Percentiles rank a stretch among this genome's conserved stretches.
Evolutionary conservation across 371 early-diverging fungal species (phyloP).

Genomic region (Mucor velutinosus): DNA sequence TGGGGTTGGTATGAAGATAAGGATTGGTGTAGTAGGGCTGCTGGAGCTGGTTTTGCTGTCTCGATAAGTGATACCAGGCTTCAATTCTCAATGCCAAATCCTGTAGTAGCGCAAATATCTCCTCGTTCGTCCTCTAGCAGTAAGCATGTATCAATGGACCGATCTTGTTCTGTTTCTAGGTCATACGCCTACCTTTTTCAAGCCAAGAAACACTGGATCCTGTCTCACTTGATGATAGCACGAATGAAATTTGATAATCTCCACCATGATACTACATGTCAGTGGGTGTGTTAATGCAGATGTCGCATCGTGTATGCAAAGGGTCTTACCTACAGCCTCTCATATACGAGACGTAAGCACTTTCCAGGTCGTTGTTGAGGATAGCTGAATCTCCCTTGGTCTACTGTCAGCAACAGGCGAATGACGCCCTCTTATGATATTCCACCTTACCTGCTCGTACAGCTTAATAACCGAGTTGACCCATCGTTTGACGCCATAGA

Average conservation of each 20-base stretch:
- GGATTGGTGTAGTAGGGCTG: neutral
- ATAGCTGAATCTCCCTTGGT: constrained; percentile 29
- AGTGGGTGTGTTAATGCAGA: no score
- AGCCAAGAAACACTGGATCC: constrained; percentile 16
- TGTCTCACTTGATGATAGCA: constrained; percentile 10
- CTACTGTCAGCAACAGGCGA: neutral
- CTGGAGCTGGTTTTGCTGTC: neutral
- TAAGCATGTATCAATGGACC: neutral
- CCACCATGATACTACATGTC: constrained; percentile 23
- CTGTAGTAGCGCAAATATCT: constrained; percentile 17
- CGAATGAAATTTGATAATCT: constrained; percentile 29
- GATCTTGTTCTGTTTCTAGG: no score
- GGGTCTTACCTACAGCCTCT: constrained; percentile 31
- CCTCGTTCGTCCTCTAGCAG: constrained; percentile 20
- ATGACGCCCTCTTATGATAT: neutral
- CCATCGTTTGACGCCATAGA: constrained; percentile 18
- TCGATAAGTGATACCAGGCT: neutral
- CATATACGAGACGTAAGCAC: constrained; percentile 33
- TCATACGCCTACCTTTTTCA: constrained; percentile 23
- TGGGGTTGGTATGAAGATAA: constrained; percentile 7
- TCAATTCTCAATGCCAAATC: constrained; percentile 19
- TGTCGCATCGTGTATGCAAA: neutral
- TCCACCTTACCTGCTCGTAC: constrained; percentile 20
- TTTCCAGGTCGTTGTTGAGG: constrained; percentile 23
- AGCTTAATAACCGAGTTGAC: constrained; percentile 13